Evolutionary conservation across 371 early-diverging fungal species (phyloP), one percentile per base, ranked within the genome.

Genomic region (Phascolomyces articulosus): DNA sequence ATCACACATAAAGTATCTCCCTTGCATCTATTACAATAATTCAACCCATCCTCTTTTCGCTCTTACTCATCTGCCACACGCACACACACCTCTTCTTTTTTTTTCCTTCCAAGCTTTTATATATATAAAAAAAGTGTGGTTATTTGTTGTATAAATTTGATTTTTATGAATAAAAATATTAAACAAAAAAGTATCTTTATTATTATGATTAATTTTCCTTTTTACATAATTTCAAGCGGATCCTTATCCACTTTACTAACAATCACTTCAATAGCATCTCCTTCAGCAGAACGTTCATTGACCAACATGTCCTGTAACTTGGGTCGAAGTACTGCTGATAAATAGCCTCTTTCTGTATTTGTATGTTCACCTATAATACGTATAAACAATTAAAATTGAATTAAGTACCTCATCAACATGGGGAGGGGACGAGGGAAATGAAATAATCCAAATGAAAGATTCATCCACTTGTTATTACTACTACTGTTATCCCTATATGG

Each of bases 321-420:
- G 16, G 85, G 85, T 60, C 89, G 83, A 31, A 98, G 74, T 4
- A 90, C 82, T 9, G 84, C 84, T 4, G 72, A 66, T 40, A 99
- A 79, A 72, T 91, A 98, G 2, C 99, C 96, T 58, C 99, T 88
- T 77, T 99, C 99, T 0, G 93, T 92, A 67, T 95, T 93, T 13
- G 93, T 77, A 69, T 98, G 97, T 75, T 97, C 97, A 58, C 85
- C 90, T 86, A 66, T 18, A n/a, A 24, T 13, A 58, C 40, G 20
- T 18, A 62, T 21, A 2, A 47, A n/a, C 47, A 51, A 10, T 24
- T 10, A 24, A 7, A 24, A 18, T 2, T 9, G 6, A 47, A 47
- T 20, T 13, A 6, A 47, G 16, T 47, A 20, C 8, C 6, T 47
- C 47, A n/a, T n/a, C n/a, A n/a, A n/a, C n/a, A n/a, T n/a, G n/a